phyloP scores from a whole-genome alignment of 2,329 filamentous ascomycete species.

The Phaeosphaeriaceae sp. region DNA sequence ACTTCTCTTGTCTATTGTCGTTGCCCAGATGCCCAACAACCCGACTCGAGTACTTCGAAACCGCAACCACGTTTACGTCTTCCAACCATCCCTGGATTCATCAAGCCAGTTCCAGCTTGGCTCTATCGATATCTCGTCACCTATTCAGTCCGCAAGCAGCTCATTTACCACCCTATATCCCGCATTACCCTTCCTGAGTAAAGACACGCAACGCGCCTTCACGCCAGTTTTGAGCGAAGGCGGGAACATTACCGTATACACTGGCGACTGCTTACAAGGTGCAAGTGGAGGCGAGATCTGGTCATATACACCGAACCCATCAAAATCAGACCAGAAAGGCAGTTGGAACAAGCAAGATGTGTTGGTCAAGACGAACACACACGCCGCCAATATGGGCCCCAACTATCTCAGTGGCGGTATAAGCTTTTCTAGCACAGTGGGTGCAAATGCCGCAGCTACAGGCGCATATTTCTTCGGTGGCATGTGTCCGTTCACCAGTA shows the following conservation, averaged over 20 bases:
- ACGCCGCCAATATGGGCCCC: slow-evolving; percentile 50
- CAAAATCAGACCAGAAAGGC: slow-evolving; percentile 56
- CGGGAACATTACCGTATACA: slow-evolving; percentile 75
- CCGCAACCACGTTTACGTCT: slow-evolving; percentile 70
- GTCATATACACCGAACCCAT: slow-evolving; percentile 64
- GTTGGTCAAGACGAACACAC: slow-evolving; percentile 41
- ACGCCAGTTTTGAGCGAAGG: slow-evolving; percentile 69
- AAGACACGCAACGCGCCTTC: slow-evolving; percentile 63
- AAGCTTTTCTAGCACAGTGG: slow-evolving; percentile 69
- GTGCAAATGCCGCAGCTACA: slow-evolving; percentile 60
- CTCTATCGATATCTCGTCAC: slow-evolving; percentile 69
- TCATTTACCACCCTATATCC: slow-evolving; percentile 58
- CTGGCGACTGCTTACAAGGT: slow-evolving; percentile 71
- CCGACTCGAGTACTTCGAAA: slow-evolving; percentile 74
- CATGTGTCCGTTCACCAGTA: slow-evolving; percentile 71
- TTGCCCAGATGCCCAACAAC: slow-evolving; percentile 72
- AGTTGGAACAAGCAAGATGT: slow-evolving; percentile 60
- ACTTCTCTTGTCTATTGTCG: slow-evolving; percentile 14
- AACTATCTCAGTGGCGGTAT: slow-evolving; percentile 67
- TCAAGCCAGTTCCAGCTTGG: slow-evolving; percentile 62
- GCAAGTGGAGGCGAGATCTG: slow-evolving; percentile 66
- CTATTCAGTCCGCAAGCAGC: slow-evolving; percentile 57
- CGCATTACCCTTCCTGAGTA: slow-evolving; percentile 67
- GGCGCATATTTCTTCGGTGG: slow-evolving; percentile 82
- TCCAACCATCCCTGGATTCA: slow-evolving; percentile 61